Conservation (phyloP, 2,329 filamentous ascomycete species). For the Penicillium sp. region DNA sequence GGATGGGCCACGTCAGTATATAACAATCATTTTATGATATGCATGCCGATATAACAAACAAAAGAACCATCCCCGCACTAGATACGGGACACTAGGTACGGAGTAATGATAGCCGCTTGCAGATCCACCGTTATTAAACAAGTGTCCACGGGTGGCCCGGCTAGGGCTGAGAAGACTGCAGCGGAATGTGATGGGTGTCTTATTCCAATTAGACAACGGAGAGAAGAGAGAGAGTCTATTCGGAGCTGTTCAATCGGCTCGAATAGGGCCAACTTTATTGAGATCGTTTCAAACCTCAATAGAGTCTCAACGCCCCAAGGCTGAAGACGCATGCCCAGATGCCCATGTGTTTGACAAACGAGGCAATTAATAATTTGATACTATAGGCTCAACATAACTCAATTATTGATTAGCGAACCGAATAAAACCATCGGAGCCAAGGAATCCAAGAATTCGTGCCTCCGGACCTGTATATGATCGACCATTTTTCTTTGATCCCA, state of each 20-base stretch:
- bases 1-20: slow-evolving; percentile 23
- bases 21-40: slow-evolving; percentile 15
- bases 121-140: background rate
- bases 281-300: background rate
- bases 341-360: background rate
- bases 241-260: background rate
- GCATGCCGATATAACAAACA: background rate
- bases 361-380: background rate
- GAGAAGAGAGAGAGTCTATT: background rate
- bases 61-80: background rate
- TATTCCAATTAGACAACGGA: background rate
- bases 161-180: background rate
- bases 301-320: background rate
- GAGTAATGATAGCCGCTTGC: background rate
- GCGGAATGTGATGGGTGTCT: background rate
- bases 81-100: too few species aligned
- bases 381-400: background rate
- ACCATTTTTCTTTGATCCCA: background rate
- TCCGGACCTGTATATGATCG: slow-evolving; percentile 3
- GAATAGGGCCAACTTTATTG: background rate
- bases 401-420: background rate
- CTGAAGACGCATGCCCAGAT: background rate
- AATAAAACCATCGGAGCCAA: background rate
- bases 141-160: background rate
- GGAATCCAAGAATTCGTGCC: background rate